These are phyloP conservation scores for Lasiosphaeria ovina DNA, from an alignment of 495 filamentous ascomycete genomes.

Conservation along the genomic window DNA sequence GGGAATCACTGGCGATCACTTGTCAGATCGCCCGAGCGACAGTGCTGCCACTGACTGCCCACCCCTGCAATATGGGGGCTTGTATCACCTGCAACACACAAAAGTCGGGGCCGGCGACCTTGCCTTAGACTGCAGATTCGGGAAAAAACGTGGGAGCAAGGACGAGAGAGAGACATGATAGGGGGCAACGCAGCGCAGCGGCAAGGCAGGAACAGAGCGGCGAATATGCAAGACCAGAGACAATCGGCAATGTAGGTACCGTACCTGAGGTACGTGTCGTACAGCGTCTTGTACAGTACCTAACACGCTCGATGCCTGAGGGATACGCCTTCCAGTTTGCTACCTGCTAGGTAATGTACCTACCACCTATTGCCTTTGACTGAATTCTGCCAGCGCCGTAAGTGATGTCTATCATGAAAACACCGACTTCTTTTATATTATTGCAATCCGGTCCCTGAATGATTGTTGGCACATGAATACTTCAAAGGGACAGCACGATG, in stretches of 20 bases:
- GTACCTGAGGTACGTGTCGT: too few species aligned
- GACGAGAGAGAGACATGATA: conserved; percentile 3
- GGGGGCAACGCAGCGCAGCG: background rate
- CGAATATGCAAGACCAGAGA: background rate
- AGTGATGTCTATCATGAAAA: too few species aligned
- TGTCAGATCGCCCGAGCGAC: background rate
- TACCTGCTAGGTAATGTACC: too few species aligned
- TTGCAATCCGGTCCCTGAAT: too few species aligned
- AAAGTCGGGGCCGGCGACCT: background rate
- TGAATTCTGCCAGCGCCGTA: too few species aligned
- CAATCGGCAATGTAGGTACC: background rate
- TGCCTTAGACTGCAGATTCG: background rate
- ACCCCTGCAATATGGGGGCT: background rate
- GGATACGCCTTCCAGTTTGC: too few species aligned
- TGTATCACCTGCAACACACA: background rate
- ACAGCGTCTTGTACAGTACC: too few species aligned
- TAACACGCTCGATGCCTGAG: too few species aligned
- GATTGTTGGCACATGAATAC: too few species aligned
- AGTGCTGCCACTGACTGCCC: background rate
- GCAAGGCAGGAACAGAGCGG: conserved; percentile 1
- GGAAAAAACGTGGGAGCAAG: conserved; percentile 6
- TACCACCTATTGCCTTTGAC: too few species aligned
- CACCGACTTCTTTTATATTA: too few species aligned
- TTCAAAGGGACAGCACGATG: too few species aligned
- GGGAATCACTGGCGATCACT: background rate